Base-by-base conservation (phyloP, 2,329 filamentous ascomycete species). In the Albifimbria verrucaria region DNA sequence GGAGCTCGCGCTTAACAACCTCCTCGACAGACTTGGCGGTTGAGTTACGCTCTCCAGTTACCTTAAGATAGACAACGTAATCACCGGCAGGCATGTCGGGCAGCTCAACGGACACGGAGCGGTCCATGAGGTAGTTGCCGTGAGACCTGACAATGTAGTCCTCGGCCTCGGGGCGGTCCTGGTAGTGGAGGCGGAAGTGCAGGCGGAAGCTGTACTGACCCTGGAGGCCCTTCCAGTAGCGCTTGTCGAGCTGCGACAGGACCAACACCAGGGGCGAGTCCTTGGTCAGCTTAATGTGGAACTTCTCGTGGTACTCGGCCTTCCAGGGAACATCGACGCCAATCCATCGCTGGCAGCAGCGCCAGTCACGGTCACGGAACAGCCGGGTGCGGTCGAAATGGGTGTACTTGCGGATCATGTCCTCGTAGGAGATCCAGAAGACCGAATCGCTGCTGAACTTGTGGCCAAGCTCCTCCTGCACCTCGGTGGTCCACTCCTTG, bases 381-480 rank as follows among this genome's bases (percentile, higher is more conserved):
- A 87, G 77, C 1, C 83, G 75, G 0, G 84, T 87, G 15, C 83
- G 76, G 61, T 87, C 82, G 50, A 87, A 80, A 57, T 79, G 77
- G 48, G 79, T 78, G 61, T 82, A 87, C 60, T 86, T 86, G 57
- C 79, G 77, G 12, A 87, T 75, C 50, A 87, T 72, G 59, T 87
- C 83, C 49, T 81, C 74, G 60, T 84, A 86, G 2, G 80, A 76
- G 54, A 86, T 85, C 82, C 82, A 86, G 61, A 86, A 86, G 12
- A 83, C 80, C 1, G 81, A 83, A 59, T 86, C 82, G 57, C 79
- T 81, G 21, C 82, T 82, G 52, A 86, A 86, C 25, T 75, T 77
- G 61, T 85, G 82, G 42, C 72, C 74, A 1, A 86, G 76, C 64
- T 85, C 82, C 53, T 77, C 70, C 48, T 83, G 78, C 32, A 77